Evolutionary conservation across 164 flowering plant genomes (phyloP).

Genomic region (Nymphaea thermarum): DNA sequence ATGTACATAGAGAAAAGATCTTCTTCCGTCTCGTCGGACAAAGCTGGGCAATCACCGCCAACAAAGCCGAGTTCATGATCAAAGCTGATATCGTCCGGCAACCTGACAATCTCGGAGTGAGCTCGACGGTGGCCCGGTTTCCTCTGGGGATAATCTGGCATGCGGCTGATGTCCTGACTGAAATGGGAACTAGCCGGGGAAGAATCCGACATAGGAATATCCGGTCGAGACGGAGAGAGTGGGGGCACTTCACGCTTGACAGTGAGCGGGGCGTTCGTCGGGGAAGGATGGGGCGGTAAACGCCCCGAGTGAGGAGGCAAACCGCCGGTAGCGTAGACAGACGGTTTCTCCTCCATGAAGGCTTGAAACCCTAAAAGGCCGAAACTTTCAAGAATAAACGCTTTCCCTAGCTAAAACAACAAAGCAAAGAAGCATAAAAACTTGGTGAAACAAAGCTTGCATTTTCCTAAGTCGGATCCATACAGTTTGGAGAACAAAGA

Average conservation of each 20-base stretch:
- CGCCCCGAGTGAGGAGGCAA: slow-evolving; percentile 1
- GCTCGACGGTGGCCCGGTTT: slow-evolving; percentile 85
- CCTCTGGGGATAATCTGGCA: slow-evolving; percentile 83
- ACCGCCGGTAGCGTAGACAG: slow-evolving; percentile 6
- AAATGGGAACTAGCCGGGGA: slow-evolving; percentile 17
- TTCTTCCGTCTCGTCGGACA: slow-evolving; percentile 89
- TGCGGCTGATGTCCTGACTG: slow-evolving; percentile 80
- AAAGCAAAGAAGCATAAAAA: too few species aligned
- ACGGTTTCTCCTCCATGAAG: slow-evolving; percentile 19
- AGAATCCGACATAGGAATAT: slow-evolving; percentile 28
- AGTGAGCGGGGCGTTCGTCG: slow-evolving; percentile 2
- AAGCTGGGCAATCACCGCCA: slow-evolving; percentile 77
- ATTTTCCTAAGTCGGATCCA: too few species aligned
- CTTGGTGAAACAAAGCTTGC: too few species aligned
- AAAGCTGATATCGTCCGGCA: slow-evolving; percentile 90
- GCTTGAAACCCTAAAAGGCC: background rate
- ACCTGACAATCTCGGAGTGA: slow-evolving; percentile 84
- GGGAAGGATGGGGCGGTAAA: slow-evolving; percentile 11
- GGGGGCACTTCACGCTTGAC: slow-evolving; percentile 8
- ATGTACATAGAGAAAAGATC: slow-evolving; percentile 83
- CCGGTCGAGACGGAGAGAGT: slow-evolving; percentile 11
- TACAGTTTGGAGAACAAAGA: too few species aligned
- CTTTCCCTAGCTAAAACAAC: too few species aligned
- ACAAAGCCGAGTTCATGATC: slow-evolving; percentile 94
- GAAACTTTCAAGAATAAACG: too few species aligned